Evolutionary conservation across 305 asterid genomes (phyloP).

Genomic region (Salvia sclarea): DNA sequence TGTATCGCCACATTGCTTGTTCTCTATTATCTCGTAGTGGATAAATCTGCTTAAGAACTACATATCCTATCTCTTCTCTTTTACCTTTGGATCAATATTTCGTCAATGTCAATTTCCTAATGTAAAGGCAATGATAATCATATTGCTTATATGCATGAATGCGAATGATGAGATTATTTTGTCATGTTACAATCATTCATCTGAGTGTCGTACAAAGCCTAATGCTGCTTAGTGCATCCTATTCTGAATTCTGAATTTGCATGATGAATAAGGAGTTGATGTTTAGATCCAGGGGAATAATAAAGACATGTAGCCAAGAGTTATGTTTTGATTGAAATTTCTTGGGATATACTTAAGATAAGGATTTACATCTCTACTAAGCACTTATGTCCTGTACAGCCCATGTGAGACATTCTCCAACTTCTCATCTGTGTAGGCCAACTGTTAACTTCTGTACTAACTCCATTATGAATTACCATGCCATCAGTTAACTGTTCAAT

Average conservation of each 20-base stretch:
- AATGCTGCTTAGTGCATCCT: not conserved
- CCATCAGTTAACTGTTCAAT: not conserved
- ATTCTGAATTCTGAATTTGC: not conserved
- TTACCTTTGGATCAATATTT: not conserved
- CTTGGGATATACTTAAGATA: slow-evolving; percentile 2
- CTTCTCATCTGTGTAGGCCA: not conserved
- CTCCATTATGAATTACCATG: not conserved
- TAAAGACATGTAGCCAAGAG: slow-evolving; percentile 8
- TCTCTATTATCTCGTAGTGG: not conserved
- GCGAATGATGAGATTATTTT: slow-evolving; percentile 2
- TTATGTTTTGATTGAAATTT: not conserved
- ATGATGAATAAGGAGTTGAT: slow-evolving; percentile 6
- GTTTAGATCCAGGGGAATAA: not conserved
- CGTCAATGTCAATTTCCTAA: too few species aligned
- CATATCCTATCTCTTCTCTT: not conserved
- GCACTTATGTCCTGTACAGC: not conserved
- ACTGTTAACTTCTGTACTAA: not conserved
- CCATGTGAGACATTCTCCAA: not conserved
- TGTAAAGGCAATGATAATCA: too few species aligned
- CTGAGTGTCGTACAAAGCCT: not conserved
- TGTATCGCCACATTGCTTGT: not conserved
- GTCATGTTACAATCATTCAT: slow-evolving; percentile 22
- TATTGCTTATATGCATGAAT: not conserved
- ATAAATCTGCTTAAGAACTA: not conserved
- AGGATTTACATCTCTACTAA: not conserved